Base-by-base conservation (phyloP, 2,329 filamentous ascomycete species). In the Ceratocystis albifundus region DNA sequence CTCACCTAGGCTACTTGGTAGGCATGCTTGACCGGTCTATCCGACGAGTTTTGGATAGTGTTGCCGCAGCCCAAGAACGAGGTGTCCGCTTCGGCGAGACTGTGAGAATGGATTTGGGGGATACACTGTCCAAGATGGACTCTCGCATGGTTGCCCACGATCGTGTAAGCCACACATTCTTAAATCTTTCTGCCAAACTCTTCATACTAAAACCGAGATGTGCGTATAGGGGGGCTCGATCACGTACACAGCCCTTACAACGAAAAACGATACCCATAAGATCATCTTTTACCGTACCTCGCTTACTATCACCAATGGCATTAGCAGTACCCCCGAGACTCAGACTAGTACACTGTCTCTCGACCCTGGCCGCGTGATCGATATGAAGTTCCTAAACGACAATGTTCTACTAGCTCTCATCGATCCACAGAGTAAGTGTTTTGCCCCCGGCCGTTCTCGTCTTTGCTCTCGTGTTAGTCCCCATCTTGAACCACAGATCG, bases 321-420 rank as follows among this genome's bases (percentile, higher is more conserved):
- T 87, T 67, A 88, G 82, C 70, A 77, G 77, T 65, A 73, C 74
- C 45, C 71, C 75, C 2, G 70, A 74, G 1, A 76, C 76, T 1
- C 72, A 73, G n/a, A 74, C 74, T 3, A 77, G 77, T 45, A 72
- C 73, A 28, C 69, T 84, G 7, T 74, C 74, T 41, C 73, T 84
- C 1, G 75, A 74, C 0, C 71, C 75, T 4, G 75, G 75, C 10
- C 75, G 73, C n/a, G 74, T 86, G 17, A 73, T 84, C 22, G 86
- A 90, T 72, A 74, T 88, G 15, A 86, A 87, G 71, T 90, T 91
- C 71, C 79, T 89, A 55, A 80, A 87, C 70, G 83, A 88, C 66
- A 74, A 79, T 12, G 79, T 76, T 0, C 73, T 91, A 1, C 77
- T 90, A 65, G 70, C 89, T 1, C 79, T 91, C 1, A 74, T 82